Evolutionary conservation across 139 green algal species (phyloP).

Genomic region (Chlamydomonas sphaeroides): DNA sequence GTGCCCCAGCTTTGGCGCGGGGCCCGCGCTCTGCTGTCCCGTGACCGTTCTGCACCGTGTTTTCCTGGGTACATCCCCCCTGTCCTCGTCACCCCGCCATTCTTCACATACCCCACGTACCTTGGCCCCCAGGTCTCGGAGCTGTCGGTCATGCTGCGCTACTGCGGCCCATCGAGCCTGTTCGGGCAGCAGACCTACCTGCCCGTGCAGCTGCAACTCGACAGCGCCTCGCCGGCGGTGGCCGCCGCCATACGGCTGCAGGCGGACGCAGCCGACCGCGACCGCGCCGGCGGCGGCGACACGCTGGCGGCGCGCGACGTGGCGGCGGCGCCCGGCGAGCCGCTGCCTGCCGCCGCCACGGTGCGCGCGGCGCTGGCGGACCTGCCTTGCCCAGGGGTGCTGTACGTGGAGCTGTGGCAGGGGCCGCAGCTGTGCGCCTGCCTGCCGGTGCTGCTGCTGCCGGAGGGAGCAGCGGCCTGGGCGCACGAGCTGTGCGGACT

Average conservation of each 20-base stretch:
- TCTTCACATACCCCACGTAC: no score
- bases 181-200: conserved; percentile 40
- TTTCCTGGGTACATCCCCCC: no score
- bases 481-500: conserved; percentile 25
- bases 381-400: conserved; percentile 18
- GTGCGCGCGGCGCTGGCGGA: conserved; percentile 9
- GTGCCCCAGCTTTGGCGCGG: not conserved
- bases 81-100: no score
- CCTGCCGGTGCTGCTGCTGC: conserved; percentile 38
- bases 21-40: not conserved
- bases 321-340: not conserved
- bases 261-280: conserved; percentile 17
- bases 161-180: conserved; percentile 20
- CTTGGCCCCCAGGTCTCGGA: not conserved
- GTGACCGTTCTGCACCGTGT: no score
- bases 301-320: conserved; percentile 35
- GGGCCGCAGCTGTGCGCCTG: conserved; percentile 32
- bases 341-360: conserved; percentile 11
- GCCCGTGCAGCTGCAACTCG: conserved; percentile 36
- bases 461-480: conserved; percentile 4
- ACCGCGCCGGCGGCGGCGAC: conserved; percentile 13
- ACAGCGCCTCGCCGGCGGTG: conserved; percentile 26
- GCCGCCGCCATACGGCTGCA: conserved; percentile 31
- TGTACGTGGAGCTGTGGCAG: conserved; percentile 46
- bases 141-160: conserved; percentile 34